Conservation (phyloP, 805 yeast species). For the Phaffomyces opuntiae region DNA sequence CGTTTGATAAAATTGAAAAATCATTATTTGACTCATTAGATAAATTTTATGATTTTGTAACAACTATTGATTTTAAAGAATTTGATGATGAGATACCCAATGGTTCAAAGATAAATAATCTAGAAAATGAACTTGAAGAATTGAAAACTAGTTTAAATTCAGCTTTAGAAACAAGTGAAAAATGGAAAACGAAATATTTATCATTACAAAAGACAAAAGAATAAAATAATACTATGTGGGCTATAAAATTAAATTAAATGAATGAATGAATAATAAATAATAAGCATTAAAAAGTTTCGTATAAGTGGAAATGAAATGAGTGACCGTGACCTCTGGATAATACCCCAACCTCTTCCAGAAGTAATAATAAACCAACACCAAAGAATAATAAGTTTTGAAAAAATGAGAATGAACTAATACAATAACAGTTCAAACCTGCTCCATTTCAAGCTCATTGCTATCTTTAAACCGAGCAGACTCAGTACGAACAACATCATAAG, state of each 20-base stretch:
- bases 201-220: background rate
- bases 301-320: too few relatives aligned
- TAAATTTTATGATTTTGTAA: background rate
- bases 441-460: too few relatives aligned
- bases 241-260: background rate
- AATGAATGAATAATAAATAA: background rate
- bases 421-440: too few relatives aligned
- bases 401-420: too few relatives aligned
- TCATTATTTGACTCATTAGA: slow-evolving; percentile 6
- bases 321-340: too few relatives aligned
- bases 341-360: too few relatives aligned
- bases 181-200: slow-evolving; percentile 19
- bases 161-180: slow-evolving; percentile 22
- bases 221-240: background rate
- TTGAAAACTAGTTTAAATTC: slow-evolving; percentile 13
- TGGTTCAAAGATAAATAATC: slow-evolving; percentile 3
- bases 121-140: slow-evolving; percentile 11
- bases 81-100: background rate
- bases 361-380: too few relatives aligned
- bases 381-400: too few relatives aligned
- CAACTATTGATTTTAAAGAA: background rate
- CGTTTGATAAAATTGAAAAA: slow-evolving; percentile 15
- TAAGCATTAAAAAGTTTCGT: too few relatives aligned
- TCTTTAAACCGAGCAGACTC: too few relatives aligned
- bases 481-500: too few relatives aligned